phyloP scores from a whole-genome alignment of 805 yeast species.

The Sungouiozyma ichnusensis region DNA sequence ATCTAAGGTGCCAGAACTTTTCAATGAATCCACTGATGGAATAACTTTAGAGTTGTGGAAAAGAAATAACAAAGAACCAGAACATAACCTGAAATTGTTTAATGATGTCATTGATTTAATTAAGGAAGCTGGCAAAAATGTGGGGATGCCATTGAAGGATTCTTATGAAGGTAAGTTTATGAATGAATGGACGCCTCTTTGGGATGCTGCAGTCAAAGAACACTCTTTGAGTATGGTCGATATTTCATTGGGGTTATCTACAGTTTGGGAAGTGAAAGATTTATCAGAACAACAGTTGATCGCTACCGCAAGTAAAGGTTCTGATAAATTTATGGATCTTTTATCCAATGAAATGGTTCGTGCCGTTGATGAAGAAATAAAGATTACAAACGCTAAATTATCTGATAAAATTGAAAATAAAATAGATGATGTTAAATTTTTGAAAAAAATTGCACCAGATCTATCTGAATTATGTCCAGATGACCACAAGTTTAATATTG shows the following conservation, averaged over 20 bases:
- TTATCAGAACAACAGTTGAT: conserved; percentile 59
- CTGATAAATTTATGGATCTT: conserved; percentile 67
- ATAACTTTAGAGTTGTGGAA: conserved; percentile 48
- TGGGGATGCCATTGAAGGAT: conserved; percentile 71
- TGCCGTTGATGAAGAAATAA: conserved; percentile 76
- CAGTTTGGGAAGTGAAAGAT: conserved; percentile 64
- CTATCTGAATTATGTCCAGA: conserved; percentile 24
- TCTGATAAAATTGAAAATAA: conserved; percentile 70
- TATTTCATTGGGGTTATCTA: conserved; percentile 44
- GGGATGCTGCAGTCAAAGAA: conserved; percentile 31
- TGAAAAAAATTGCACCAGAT: conserved; percentile 43
- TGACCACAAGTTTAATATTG: conserved; percentile 63
- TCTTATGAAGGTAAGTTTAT: conserved; percentile 75
- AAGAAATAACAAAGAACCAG: conserved; percentile 66
- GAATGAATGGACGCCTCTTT: conserved; percentile 57
- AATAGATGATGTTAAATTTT: conserved; percentile 69
- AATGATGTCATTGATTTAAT: conserved; percentile 41
- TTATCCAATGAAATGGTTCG: conserved; percentile 83
- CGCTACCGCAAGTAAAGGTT: conserved; percentile 63
- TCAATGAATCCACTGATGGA: conserved; percentile 41
- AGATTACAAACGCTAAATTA: conserved; percentile 60
- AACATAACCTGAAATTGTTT: conserved; percentile 60
- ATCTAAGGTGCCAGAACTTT: conserved; percentile 19
- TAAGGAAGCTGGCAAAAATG: conserved; percentile 34
- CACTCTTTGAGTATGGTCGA: conserved; percentile 37